phyloP scores from a whole-genome alignment of 805 yeast species.

The Wickerhamiella australiensis region DNA sequence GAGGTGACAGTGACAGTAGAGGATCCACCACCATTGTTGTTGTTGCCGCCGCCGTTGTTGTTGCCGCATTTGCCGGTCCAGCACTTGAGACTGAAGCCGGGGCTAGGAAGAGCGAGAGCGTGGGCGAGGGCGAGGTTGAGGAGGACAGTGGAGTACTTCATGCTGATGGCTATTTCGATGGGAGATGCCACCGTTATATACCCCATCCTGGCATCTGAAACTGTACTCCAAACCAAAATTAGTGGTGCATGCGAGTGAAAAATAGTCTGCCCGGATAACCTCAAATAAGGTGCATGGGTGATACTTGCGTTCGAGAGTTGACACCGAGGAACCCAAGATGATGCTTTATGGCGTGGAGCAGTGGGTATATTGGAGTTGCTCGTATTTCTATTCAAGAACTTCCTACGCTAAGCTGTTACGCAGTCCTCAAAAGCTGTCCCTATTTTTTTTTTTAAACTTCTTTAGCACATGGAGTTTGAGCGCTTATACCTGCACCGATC shows the following conservation, averaged over 20 bases:
- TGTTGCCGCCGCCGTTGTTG: not conserved
- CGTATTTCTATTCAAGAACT: not conserved
- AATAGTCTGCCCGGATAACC: not conserved
- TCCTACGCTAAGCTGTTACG: too few species aligned
- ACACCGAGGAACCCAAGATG: not conserved
- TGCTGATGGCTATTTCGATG: not conserved
- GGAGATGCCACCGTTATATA: not conserved
- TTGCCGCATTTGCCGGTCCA: constrained; percentile 6
- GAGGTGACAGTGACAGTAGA: constrained; percentile 4
- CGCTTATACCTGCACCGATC: not conserved
- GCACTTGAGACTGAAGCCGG: constrained; percentile 1
- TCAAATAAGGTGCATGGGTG: not conserved
- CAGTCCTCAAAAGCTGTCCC: too few species aligned
- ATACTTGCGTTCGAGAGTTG: not conserved
- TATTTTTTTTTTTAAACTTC: not conserved
- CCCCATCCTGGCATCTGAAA: not conserved
- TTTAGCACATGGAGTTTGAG: not conserved
- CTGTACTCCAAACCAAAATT: not conserved
- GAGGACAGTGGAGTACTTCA: constrained; percentile 10
- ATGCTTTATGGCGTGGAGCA: not conserved
- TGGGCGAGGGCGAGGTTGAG: constrained; percentile 8
- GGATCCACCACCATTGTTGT: not conserved
- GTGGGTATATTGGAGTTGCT: not conserved
- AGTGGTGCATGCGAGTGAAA: not conserved
- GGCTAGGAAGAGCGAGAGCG: constrained; percentile 8